These are phyloP conservation scores for Myotisia sp. DNA, from an alignment of 2,329 filamentous ascomycete species.

Conservation along the genomic window DNA sequence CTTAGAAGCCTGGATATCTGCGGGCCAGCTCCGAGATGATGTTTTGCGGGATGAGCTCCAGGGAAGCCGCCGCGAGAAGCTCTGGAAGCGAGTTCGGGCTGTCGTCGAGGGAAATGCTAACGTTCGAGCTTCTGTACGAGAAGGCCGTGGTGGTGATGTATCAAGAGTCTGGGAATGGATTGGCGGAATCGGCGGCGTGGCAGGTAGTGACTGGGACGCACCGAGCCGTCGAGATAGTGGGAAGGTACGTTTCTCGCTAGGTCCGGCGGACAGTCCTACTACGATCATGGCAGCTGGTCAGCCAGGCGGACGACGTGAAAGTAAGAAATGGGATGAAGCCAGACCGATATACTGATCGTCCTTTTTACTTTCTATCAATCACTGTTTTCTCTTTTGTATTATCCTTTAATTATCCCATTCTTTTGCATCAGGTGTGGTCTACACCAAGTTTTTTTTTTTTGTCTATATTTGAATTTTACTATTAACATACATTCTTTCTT, in stretches of 20 bases:
- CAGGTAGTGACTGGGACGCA: slow-evolving; percentile 18
- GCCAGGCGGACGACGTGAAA: slow-evolving; percentile 20
- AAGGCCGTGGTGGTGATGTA: slow-evolving; percentile 41
- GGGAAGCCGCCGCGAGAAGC: slow-evolving; percentile 56
- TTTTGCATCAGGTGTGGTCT: too few relatives aligned
- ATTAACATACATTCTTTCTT: too few relatives aligned
- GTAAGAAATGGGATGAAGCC: slow-evolving; percentile 35
- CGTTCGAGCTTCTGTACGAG: slow-evolving; percentile 62
- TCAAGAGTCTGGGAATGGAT: slow-evolving; percentile 56
- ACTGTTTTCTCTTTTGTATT: too few relatives aligned
- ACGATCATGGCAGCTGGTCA: slow-evolving; percentile 15
- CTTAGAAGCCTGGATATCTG: slow-evolving; percentile 66
- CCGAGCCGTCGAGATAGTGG: slow-evolving; percentile 17
- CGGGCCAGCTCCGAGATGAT: slow-evolving; percentile 83
- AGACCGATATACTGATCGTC: slow-evolving; percentile 31
- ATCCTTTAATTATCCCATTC: too few relatives aligned
- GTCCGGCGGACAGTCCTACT: slow-evolving; percentile 13
- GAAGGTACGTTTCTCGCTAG: slow-evolving; percentile 18
- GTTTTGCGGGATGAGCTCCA: slow-evolving; percentile 71
- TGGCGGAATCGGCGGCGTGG: slow-evolving; percentile 41
- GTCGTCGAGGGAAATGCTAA: slow-evolving; percentile 93
- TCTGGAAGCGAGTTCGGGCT: slow-evolving; percentile 70
- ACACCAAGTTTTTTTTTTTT: too few relatives aligned
- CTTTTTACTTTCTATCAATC: too few relatives aligned
- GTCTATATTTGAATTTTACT: too few relatives aligned